Conservation (phyloP, 129 eudicot species). For the carrot (Daucus carota) region DNA sequence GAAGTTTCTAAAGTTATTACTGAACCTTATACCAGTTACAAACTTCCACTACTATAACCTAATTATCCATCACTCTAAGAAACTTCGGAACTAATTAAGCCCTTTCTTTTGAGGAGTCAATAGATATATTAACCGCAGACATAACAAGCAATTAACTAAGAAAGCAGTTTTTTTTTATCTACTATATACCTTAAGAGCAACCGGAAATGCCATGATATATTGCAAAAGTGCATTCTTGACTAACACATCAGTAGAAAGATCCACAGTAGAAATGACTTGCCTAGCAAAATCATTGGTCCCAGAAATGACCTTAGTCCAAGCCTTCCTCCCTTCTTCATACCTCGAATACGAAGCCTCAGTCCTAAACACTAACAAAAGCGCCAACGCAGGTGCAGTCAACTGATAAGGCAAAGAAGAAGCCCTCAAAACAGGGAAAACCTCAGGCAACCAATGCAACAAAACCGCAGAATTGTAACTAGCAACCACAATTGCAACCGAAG, state of each 20-base stretch:
- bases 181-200: conserved; percentile 88
- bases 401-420: conserved; percentile 95
- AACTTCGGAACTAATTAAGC: not conserved
- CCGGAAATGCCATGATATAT: conserved; percentile 81
- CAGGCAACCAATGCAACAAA: conserved; percentile 62
- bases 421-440: conserved; percentile 65
- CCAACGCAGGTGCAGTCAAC: conserved; percentile 94
- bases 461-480: conserved; percentile 85
- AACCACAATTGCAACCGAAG: conserved; percentile 58
- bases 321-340: conserved; percentile 90
- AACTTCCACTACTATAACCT: not conserved
- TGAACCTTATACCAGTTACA: not conserved
- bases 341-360: conserved; percentile 98
- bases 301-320: conserved; percentile 74
- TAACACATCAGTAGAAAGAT: conserved; percentile 31
- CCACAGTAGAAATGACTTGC: conserved; percentile 78
- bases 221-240: conserved; percentile 75
- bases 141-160: not conserved
- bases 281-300: conserved; percentile 84
- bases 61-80: not conserved
- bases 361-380: conserved; percentile 87
- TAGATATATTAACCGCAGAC: not conserved
- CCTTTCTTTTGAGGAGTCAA: not conserved
- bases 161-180: not conserved
- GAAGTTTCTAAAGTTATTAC: not conserved